Conservation (phyloP, 352 stramenopile genomes). For the Pythium vanterpoolii region DNA sequence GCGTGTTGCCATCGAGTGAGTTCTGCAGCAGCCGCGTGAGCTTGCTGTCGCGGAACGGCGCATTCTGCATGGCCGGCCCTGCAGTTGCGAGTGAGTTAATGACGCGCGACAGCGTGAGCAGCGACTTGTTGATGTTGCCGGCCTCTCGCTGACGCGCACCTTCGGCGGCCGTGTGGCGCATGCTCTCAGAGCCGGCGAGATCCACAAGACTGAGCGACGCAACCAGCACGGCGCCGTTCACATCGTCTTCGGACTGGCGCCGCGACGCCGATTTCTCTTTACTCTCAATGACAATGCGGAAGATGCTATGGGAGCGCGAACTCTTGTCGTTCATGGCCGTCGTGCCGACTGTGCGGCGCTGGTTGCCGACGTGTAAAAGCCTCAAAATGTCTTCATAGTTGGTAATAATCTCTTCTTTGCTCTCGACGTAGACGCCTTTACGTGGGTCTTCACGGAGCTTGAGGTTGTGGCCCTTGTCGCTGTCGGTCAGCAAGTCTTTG, state of each 20-base stretch:
- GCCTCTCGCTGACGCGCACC: conserved; percentile 95
- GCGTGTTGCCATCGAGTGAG: conserved; percentile 89
- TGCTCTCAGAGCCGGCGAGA: conserved; percentile 96
- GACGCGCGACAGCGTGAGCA: conserved; percentile 94
- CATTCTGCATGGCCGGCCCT: conserved; percentile 34
- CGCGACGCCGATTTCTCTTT: conserved; percentile 48
- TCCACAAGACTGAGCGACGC: conserved; percentile 97
- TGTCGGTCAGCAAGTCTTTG: conserved; percentile 90
- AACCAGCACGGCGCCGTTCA: conserved; percentile 86
- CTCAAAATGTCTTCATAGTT: conserved; percentile 58
- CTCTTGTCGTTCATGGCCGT: conserved; percentile 83
- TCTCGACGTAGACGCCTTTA: conserved; percentile 97
- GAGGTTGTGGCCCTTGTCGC: conserved; percentile 45
- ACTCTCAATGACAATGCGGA: conserved; percentile 81
- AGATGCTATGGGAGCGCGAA: conserved; percentile 82
- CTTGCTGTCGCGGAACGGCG: conserved; percentile 89
- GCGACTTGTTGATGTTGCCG: conserved; percentile 96
- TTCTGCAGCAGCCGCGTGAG: conserved; percentile 91
- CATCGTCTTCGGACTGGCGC: conserved; percentile 61
- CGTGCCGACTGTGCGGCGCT: conserved; percentile 54
- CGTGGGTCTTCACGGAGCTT: conserved; percentile 93
- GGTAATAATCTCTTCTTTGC: conserved; percentile 92
- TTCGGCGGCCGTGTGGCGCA: conserved; percentile 93
- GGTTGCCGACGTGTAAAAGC: conserved; percentile 64
- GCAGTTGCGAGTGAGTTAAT: conserved; percentile 88